A percentile compares a stretch with the other conserved stretches of the same genome.
phyloP scores from a whole-genome alignment of 441 rosid species.

The Sinapis alba region DNA sequence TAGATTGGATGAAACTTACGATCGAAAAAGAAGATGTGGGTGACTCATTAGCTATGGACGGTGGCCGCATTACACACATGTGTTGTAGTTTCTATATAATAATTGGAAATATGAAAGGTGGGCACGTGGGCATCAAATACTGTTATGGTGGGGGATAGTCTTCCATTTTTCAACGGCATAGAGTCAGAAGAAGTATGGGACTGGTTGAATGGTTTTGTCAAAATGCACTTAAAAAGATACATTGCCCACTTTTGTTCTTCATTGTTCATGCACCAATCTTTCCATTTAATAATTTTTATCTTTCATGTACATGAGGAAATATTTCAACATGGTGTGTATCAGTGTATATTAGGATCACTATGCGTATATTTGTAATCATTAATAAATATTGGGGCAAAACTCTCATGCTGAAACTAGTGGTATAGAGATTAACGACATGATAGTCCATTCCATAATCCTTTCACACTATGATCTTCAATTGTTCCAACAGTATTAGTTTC shows the following conservation, averaged over 20 bases:
- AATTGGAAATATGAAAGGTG: slow-evolving; percentile 4
- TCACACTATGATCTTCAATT: too few relatives aligned
- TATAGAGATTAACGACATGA: neutral
- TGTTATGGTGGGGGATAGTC: slow-evolving; percentile 24
- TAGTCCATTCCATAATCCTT: too few relatives aligned
- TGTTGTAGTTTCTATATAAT: neutral
- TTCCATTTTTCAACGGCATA: slow-evolving; percentile 28
- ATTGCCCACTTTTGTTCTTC: slow-evolving; percentile 20
- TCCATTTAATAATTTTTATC: neutral
- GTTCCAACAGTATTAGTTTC: too few relatives aligned
- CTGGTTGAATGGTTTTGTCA: slow-evolving; percentile 35
- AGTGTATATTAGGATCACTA: too few relatives aligned
- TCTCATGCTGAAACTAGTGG: neutral
- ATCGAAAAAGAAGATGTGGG: too few relatives aligned
- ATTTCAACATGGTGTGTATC: neutral
- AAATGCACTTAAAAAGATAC: slow-evolving; percentile 37
- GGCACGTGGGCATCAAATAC: slow-evolving; percentile 25
- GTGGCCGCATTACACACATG: too few relatives aligned
- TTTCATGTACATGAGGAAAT: neutral
- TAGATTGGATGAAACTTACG: too few relatives aligned
- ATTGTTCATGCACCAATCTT: slow-evolving; percentile 37
- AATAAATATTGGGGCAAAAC: neutral
- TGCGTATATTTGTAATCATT: too few relatives aligned
- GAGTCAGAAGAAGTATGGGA: slow-evolving; percentile 35
- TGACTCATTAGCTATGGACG: too few relatives aligned